Base-by-base conservation (phyloP, 2,329 filamentous ascomycete genomes). In the Orbilia brochopaga region DNA sequence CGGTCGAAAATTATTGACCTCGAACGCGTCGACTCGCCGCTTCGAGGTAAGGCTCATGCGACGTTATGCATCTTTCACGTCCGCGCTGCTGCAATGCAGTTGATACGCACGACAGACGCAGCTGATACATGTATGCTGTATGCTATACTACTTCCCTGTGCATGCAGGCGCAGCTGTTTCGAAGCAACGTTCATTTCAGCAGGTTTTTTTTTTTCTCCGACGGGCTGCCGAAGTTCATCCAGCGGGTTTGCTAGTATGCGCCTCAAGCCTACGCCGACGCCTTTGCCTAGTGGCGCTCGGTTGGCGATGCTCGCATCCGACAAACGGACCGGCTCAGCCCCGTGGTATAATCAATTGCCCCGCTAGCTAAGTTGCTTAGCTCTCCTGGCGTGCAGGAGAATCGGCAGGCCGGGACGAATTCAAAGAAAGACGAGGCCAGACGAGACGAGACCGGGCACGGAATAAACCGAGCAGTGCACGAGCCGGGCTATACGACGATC, bases 401-500 rank as follows among this genome's bases (percentile, higher is more conserved):
- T 32, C 27, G 27, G 27, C 27, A 32, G 27, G 27, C 27, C 27
- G 8, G 27, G 27, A 32, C 8, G n/a, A n/a, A n/a, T n/a, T n/a
- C n/a, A n/a, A n/a, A n/a, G n/a, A n/a, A n/a, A n/a, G n/a, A 32
- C 27, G 27, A 32, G 27, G 27, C n/a, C n/a, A n/a, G n/a, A n/a
- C n/a, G n/a, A n/a, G 27, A 8, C 27, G 4, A 32, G 27, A 8
- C 27, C 27, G 8, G 27, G 27, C 27, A 32, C 27, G 27, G 27
- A 32, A 32, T 32, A 32, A 8, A 32, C 27, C 27, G 27, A 32
- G 27, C 27, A 32, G 27, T 32, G 27, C 27, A 32, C 8, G 8
- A 3, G 27, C 27, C 8, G 8, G 27, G 3, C 27, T 32, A 51
- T 30, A 57, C 21, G 40, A 59, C 50, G 64, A 69, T 69, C 64